Evolutionary conservation across 2,329 filamentous ascomycete species (phyloP).

Genomic region (Colletotrichum sp.): DNA sequence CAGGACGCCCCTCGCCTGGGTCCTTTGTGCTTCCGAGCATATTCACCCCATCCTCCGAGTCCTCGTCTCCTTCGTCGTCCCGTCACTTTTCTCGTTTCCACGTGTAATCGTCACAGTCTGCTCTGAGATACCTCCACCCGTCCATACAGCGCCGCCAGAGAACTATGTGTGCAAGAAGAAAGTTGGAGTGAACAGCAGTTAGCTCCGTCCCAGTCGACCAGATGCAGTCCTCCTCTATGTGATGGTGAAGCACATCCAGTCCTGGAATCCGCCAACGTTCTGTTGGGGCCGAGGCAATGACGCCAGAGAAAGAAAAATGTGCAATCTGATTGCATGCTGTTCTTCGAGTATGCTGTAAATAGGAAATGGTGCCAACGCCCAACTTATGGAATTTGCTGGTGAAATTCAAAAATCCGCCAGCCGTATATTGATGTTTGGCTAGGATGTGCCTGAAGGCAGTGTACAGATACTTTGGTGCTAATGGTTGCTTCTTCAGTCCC

Average conservation of each 20-base stretch:
- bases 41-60: not conserved
- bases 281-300: not conserved
- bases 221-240: not conserved
- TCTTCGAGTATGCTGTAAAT: conserved; percentile 7
- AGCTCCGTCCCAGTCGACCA: not conserved
- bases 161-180: not conserved
- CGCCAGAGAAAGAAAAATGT: not conserved
- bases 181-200: not conserved
- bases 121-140: not conserved
- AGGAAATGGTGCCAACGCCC: not conserved
- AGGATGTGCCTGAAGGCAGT: not conserved
- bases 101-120: conserved; percentile 7
- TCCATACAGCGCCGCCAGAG: not conserved
- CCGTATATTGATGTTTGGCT: not conserved
- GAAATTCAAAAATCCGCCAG: not conserved
- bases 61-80: not conserved
- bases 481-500: not conserved
- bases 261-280: not conserved
- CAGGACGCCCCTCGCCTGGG: not conserved
- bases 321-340: conserved; percentile 21
- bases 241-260: not conserved
- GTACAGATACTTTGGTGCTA: not conserved
- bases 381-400: not conserved
- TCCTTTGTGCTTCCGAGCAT: not conserved
- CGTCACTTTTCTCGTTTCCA: not conserved